Evolutionary conservation across 495 filamentous ascomycete genomes (phyloP).

Genomic region (Filosporella fistucella): DNA sequence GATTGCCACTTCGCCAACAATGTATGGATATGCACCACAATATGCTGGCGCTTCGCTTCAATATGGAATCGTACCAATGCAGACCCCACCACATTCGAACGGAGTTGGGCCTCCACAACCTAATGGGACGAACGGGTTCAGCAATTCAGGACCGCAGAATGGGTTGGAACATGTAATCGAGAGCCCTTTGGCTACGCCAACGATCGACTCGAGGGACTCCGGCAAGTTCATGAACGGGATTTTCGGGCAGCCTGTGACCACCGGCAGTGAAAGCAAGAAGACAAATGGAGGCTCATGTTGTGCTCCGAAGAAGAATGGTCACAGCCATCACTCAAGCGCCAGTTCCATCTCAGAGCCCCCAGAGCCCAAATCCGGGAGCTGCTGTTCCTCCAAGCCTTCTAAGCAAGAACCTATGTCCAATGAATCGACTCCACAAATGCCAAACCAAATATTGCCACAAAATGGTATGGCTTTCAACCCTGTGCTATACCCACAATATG

Average conservation of each 20-base stretch:
- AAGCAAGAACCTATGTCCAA: conserved; percentile 14
- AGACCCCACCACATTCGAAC: conserved; percentile 11
- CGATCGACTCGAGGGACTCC: not conserved
- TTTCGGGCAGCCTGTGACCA: not conserved
- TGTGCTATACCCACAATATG: conserved; percentile 14
- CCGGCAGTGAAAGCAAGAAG: not conserved
- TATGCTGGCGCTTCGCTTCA: conserved; percentile 18
- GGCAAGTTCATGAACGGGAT: conserved; percentile 4
- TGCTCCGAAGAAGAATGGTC: conserved; percentile 18
- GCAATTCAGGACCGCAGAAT: not conserved
- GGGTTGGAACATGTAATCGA: conserved; percentile 16
- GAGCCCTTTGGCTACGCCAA: conserved; percentile 18
- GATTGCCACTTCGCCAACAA: conserved; percentile 2
- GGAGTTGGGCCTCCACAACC: not conserved
- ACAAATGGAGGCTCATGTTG: conserved; percentile 17
- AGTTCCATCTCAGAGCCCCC: conserved; percentile 14
- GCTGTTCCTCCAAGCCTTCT: conserved; percentile 14
- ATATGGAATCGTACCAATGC: conserved; percentile 12
- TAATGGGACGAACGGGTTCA: conserved; percentile 7
- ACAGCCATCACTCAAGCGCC: conserved; percentile 17
- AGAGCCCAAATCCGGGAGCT: conserved; percentile 10
- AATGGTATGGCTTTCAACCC: conserved; percentile 13
- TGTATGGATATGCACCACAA: conserved; percentile 16
- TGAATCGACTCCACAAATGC: conserved; percentile 8
- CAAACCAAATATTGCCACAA: conserved; percentile 15